These are phyloP conservation scores for Boletus edulis DNA, from an alignment of 768 basidiomycete genomes.

Conservation along the genomic window DNA sequence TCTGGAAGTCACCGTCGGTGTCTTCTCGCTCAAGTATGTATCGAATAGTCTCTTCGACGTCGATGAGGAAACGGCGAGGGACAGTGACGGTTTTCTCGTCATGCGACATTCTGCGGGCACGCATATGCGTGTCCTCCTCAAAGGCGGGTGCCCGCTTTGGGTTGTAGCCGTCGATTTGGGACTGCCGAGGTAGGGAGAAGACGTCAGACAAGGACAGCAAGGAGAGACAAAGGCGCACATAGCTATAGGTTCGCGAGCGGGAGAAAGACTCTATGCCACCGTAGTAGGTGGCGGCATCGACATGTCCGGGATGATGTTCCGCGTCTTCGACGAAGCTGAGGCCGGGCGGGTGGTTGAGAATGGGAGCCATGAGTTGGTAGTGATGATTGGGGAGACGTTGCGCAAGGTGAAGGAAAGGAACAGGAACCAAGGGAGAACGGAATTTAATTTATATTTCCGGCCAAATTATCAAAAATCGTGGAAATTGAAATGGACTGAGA, in stretches of 20 bases:
- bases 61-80: conserved; percentile 90
- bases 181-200: conserved; percentile 39
- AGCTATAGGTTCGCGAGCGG: conserved; percentile 86
- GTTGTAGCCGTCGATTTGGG: conserved; percentile 68
- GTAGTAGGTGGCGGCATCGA: conserved; percentile 81
- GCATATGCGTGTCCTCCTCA: conserved; percentile 70
- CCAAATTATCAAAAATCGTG: conserved; percentile 14
- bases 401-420: neutral
- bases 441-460: conserved; percentile 14
- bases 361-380: conserved; percentile 53
- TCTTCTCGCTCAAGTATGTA: conserved; percentile 97
- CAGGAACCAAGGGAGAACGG: conserved; percentile 11
- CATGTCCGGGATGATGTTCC: conserved; percentile 45
- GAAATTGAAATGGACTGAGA: conserved; percentile 1
- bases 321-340: conserved; percentile 68
- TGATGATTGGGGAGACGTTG: no score
- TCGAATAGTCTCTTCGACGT: conserved; percentile 97
- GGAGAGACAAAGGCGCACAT: conserved; percentile 45
- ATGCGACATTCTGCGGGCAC: conserved; percentile 83
- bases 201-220: conserved; percentile 10
- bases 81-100: conserved; percentile 83
- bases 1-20: conserved; percentile 95
- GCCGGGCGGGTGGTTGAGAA: conserved; percentile 59
- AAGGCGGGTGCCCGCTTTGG: conserved; percentile 71
- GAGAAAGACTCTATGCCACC: conserved; percentile 75